A percentile compares a stretch with the other conserved stretches of the same genome.
Evolutionary conservation across 495 filamentous ascomycete genomes (phyloP).

Genomic region (Neurospora discreta): DNA sequence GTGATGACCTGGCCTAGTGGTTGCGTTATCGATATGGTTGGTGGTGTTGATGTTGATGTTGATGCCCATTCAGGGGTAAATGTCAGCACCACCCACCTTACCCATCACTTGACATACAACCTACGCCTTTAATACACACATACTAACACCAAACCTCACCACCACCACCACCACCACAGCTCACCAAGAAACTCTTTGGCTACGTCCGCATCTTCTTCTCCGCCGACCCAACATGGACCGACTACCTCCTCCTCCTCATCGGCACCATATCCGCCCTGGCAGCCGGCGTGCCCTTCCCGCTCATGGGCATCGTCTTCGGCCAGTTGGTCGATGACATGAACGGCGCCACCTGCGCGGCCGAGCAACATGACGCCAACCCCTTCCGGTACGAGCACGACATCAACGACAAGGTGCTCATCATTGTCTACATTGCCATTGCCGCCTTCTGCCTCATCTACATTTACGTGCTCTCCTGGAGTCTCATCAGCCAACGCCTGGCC

Average conservation of each 20-base stretch:
- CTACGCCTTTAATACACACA: background rate
- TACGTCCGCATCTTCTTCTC: constrained; percentile 15
- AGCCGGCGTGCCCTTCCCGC: constrained; percentile 54
- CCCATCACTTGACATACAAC: background rate
- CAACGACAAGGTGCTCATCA: constrained; percentile 44
- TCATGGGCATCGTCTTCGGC: constrained; percentile 58
- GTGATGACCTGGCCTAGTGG: background rate
- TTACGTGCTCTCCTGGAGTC: constrained; percentile 44
- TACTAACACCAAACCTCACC: background rate
- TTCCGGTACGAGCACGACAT: constrained; percentile 32
- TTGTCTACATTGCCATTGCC: constrained; percentile 52
- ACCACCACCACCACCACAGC: background rate
- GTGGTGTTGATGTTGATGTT: background rate
- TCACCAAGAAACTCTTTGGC: background rate
- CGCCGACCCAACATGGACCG: constrained; percentile 27
- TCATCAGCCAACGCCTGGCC: constrained; percentile 49
- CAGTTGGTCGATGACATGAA: constrained; percentile 56
- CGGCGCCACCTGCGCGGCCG: constrained; percentile 35
- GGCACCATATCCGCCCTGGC: constrained; percentile 46
- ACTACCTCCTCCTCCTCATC: constrained; percentile 34
- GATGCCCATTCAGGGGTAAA: background rate
- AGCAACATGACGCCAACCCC: constrained; percentile 6
- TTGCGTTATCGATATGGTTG: background rate
- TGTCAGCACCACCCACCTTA: background rate
- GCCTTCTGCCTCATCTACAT: constrained; percentile 49